These are phyloP conservation scores for Lagerstroemia speciosa DNA, from an alignment of 345 rosid genomes.

Conservation along the genomic window DNA sequence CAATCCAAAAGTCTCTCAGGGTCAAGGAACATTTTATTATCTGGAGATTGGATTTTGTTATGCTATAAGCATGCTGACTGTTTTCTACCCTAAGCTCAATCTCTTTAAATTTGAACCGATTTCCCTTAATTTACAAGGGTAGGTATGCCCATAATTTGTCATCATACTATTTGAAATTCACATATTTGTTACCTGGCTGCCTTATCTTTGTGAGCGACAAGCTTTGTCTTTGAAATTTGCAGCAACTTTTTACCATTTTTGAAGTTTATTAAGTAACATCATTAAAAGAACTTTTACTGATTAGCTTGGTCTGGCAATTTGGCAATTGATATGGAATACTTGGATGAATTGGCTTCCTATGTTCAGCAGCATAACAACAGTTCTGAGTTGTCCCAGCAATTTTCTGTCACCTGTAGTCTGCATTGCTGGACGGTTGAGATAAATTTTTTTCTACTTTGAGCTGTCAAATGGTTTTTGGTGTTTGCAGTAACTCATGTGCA, in stretches of 20 bases:
- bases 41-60: no score
- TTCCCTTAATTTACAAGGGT: no score
- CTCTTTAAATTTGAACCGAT: no score
- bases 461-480: neutral
- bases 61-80: no score
- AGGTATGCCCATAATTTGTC: no score
- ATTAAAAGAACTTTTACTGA: slow-evolving; percentile 35
- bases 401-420: neutral
- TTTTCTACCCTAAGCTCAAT: no score
- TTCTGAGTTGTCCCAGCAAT: slow-evolving; percentile 44
- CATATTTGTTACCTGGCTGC: no score
- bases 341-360: slow-evolving; percentile 62
- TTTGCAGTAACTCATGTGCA: neutral
- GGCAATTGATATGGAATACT: slow-evolving; percentile 72
- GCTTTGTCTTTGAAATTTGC: neutral
- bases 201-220: neutral
- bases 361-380: slow-evolving; percentile 52
- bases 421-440: neutral
- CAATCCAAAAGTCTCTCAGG: no score
- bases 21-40: no score
- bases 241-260: neutral
- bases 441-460: no score
- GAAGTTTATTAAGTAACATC: neutral
- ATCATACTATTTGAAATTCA: no score
- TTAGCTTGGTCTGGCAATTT: slow-evolving; percentile 43